phyloP scores from a whole-genome alignment of 208 protist genomes.

The Leishmania gerbilli region DNA sequence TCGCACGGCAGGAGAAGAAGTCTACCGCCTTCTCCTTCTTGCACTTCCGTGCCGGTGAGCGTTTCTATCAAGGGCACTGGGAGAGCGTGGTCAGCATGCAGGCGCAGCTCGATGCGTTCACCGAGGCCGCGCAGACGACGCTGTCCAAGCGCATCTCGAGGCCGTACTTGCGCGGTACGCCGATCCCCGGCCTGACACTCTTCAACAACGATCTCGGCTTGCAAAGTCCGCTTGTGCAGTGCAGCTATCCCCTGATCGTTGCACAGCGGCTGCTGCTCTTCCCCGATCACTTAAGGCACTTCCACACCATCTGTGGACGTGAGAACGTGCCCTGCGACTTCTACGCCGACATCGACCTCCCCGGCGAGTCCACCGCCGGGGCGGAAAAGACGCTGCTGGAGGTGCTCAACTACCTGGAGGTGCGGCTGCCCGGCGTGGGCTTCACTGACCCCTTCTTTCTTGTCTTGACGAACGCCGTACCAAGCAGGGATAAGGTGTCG shows the following conservation, averaged over 20 bases:
- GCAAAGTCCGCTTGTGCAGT: conserved; percentile 36
- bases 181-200: conserved; percentile 33
- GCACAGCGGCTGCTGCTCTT: conserved; percentile 78
- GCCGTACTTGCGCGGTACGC: conserved; percentile 23
- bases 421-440: conserved; percentile 72
- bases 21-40: conserved; percentile 75
- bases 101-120: conserved; percentile 23
- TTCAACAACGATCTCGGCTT: conserved; percentile 60
- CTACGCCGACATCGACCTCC: conserved; percentile 79
- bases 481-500: conserved; percentile 57
- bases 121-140: not conserved
- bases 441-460: conserved; percentile 80
- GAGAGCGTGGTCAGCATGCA: conserved; percentile 22
- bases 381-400: conserved; percentile 68
- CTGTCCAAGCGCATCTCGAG: not conserved
- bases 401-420: conserved; percentile 79
- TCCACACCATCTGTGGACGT: conserved; percentile 76
- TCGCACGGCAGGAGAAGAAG: conserved; percentile 65
- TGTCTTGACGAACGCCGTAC: conserved; percentile 72
- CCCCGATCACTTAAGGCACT: conserved; percentile 59
- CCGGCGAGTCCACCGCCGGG: conserved; percentile 31
- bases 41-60: conserved; percentile 33
- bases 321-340: conserved; percentile 85
- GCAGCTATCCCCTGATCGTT: conserved; percentile 57
- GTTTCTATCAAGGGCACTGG: conserved; percentile 51